Conservation (phyloP, 495 filamentous ascomycete genomes). For the Penicillium parvum region DNA sequence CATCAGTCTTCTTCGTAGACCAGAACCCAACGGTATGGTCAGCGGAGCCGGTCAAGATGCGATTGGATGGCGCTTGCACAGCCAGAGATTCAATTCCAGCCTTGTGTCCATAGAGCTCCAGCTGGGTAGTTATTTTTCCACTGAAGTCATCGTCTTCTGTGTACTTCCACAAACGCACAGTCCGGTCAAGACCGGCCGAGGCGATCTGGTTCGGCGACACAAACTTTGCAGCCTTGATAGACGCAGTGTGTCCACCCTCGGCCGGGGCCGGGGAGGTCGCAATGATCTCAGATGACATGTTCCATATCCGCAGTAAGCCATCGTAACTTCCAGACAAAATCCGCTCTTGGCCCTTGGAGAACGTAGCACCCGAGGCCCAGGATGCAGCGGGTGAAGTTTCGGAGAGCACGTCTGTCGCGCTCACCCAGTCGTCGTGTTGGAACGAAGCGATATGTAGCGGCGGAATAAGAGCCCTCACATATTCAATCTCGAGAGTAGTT, state of each 20-base stretch:
- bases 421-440: constrained; percentile 96
- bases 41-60: constrained; percentile 75
- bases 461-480: constrained; percentile 84
- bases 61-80: constrained; percentile 67
- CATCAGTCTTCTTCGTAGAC: constrained; percentile 69
- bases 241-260: constrained; percentile 66
- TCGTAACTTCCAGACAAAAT: constrained; percentile 91
- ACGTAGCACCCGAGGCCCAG: constrained; percentile 44
- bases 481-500: constrained; percentile 81
- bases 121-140: constrained; percentile 63
- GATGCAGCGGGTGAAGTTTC: constrained; percentile 55
- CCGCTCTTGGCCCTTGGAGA: constrained; percentile 53
- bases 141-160: constrained; percentile 54
- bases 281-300: constrained; percentile 72
- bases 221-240: constrained; percentile 77
- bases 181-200: constrained; percentile 76
- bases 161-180: constrained; percentile 85
- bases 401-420: constrained; percentile 81
- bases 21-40: constrained; percentile 82
- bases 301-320: constrained; percentile 82
- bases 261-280: constrained; percentile 60
- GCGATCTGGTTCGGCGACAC: constrained; percentile 70
- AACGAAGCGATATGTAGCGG: constrained; percentile 82
- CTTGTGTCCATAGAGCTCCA: constrained; percentile 87
- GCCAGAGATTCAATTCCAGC: constrained; percentile 68